Evolutionary conservation across 2,329 filamentous ascomycete genomes (phyloP), one percentile per base, ranked within the genome.

Genomic region (Exophiala xenobiotica): DNA sequence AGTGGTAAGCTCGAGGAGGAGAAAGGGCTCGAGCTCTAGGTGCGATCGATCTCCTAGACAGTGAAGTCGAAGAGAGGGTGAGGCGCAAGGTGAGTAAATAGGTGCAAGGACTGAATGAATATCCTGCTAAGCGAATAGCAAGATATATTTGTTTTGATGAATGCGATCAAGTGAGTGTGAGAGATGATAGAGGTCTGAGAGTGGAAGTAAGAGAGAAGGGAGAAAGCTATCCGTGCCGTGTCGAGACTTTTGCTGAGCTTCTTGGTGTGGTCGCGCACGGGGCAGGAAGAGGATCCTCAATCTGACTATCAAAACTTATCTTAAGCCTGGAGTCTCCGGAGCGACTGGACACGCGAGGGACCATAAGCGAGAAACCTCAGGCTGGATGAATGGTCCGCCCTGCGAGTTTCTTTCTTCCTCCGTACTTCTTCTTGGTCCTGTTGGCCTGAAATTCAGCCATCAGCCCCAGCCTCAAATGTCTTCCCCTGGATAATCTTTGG

Each of bases 111-210:
- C 2, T 23, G 40, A 24, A 18, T 8, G 40, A 16, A n/a, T 14
- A 38, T 51, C 55, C 49, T 55, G 33, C 55, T 58, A 58, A 58
- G 46, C 50, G 26, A 58, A 58, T 58, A 58, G 55, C 52, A 58
- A 55, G 55, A 52, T 27, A 47, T n/a, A 24, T 18, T 11, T 16
- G 18, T 8, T 24, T 37, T 38, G 33, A 31, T 37, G 18, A 23
- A 18, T 18, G 38, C 22, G 49, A 42, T 18, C 5, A 48, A 47
- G 39, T 50, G 42, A 51, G 29, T 29, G 31, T 40, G 12, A 44
- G 23, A 23, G 38, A 41, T 12, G 4, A 18, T n/a, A n/a, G n/a
- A n/a, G n/a, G 14, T 8, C 19, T 43, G 40, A 51, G 29, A 37
- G 43, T 18, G 20, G 43, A 46, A 23, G 33, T 19, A 16, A 35